Evolutionary conservation across 2,329 filamentous ascomycete genomes (phyloP).

Genomic region (Diaporthe velutina): DNA sequence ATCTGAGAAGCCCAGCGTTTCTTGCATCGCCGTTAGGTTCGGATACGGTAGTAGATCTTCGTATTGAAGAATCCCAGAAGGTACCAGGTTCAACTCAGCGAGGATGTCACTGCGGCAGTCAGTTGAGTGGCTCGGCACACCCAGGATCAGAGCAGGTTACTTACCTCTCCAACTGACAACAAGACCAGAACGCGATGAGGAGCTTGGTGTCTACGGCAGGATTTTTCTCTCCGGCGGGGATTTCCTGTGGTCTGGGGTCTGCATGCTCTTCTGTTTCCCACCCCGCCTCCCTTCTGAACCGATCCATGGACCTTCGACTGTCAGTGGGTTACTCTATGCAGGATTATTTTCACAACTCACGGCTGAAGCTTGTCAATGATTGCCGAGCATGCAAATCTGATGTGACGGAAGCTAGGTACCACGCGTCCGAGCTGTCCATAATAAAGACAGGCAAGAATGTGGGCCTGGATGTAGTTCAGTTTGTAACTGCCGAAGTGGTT

Average conservation of each 20-base stretch:
- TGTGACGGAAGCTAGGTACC: conserved; percentile 82
- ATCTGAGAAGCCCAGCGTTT: conserved; percentile 58
- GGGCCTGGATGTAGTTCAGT: conserved; percentile 86
- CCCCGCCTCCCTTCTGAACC: conserved; percentile 47
- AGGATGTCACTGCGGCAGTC: conserved; percentile 79
- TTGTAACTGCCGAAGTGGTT: conserved; percentile 83
- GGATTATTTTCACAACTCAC: conserved; percentile 57
- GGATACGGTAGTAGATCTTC: conserved; percentile 77
- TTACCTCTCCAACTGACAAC: conserved; percentile 90
- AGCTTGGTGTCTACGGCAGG: conserved; percentile 71
- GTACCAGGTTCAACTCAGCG: conserved; percentile 80
- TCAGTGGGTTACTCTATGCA: background rate
- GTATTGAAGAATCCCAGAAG: conserved; percentile 71
- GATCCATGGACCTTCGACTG: conserved; percentile 60
- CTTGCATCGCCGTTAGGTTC: conserved; percentile 60
- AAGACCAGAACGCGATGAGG: conserved; percentile 90
- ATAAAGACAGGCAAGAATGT: conserved; percentile 88
- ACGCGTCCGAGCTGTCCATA: conserved; percentile 89
- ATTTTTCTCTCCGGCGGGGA: conserved; percentile 24
- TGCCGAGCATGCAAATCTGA: conserved; percentile 67
- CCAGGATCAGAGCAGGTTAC: conserved; percentile 34
- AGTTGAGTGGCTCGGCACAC: conserved; percentile 40
- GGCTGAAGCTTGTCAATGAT: conserved; percentile 82
- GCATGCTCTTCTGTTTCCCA: background rate
- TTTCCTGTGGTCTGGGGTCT: conserved; percentile 41